phyloP scores from a whole-genome alignment of 2,329 filamentous ascomycete species.

The Cladosporium halotolerans region DNA sequence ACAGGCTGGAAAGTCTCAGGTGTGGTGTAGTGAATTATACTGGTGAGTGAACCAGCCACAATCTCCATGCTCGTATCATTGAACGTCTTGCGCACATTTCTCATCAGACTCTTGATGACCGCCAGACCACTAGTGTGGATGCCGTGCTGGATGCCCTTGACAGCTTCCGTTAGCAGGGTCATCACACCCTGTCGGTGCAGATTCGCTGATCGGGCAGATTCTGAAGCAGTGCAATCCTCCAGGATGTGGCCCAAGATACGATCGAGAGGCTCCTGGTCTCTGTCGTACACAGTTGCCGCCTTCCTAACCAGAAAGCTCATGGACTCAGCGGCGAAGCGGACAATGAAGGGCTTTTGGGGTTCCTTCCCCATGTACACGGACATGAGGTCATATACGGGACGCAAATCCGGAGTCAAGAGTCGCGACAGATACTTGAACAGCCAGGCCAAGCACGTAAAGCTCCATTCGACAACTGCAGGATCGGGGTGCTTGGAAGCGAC shows the following conservation, averaged over 20 bases:
- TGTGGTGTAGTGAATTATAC: slow-evolving; percentile 75
- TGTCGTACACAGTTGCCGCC: slow-evolving; percentile 69
- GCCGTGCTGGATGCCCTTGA: slow-evolving; percentile 54
- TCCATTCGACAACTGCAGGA: slow-evolving; percentile 87
- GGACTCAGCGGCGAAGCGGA: slow-evolving; percentile 88
- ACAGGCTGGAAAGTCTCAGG: slow-evolving; percentile 66
- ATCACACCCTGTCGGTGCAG: slow-evolving; percentile 84
- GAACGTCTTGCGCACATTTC: slow-evolving; percentile 7
- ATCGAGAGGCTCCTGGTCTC: slow-evolving; percentile 62
- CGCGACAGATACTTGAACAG: slow-evolving; percentile 95
- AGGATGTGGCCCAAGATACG: slow-evolving; percentile 67
- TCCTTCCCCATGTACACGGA: slow-evolving; percentile 76
- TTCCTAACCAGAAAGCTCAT: slow-evolving; percentile 92
- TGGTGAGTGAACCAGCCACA: slow-evolving; percentile 69
- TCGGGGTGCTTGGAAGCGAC: slow-evolving; percentile 72
- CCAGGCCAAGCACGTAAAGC: slow-evolving; percentile 88
- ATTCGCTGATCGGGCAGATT: slow-evolving; percentile 44
- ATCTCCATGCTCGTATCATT: slow-evolving; percentile 48
- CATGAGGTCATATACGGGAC: slow-evolving; percentile 78
- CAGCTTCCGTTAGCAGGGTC: slow-evolving; percentile 82
- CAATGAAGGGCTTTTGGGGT: slow-evolving; percentile 77
- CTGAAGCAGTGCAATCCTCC: slow-evolving; percentile 56
- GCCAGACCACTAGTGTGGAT: slow-evolving; percentile 53
- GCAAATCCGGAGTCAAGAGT: slow-evolving; percentile 75
- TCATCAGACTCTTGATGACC: slow-evolving; percentile 47